Evolutionary conservation across 768 basidiomycete species (phyloP).

Genomic region (Boletus edulis): DNA sequence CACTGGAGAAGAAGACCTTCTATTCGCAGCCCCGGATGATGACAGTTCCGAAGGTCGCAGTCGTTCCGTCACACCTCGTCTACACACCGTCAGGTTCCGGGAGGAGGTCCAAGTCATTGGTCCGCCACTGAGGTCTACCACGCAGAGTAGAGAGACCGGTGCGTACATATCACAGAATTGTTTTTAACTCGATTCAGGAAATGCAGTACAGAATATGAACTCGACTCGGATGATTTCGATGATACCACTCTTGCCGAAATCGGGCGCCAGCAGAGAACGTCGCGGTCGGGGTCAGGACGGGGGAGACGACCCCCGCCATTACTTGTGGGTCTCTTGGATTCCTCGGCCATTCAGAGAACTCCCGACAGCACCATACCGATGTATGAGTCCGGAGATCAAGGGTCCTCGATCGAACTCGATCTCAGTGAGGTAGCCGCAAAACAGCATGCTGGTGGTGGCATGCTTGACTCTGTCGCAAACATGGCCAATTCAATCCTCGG

Average conservation of each 20-base stretch:
- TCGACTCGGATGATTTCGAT: constrained; percentile 81
- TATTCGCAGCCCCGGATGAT: constrained; percentile 57
- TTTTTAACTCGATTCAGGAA: constrained; percentile 7
- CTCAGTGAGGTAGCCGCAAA: constrained; percentile 72
- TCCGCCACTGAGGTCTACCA: constrained; percentile 68
- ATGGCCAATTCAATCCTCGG: constrained; percentile 98
- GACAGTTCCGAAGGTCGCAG: constrained; percentile 44
- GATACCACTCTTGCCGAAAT: constrained; percentile 39
- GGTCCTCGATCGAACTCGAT: constrained; percentile 36
- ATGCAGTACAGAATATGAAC: constrained; percentile 64
- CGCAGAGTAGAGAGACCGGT: constrained; percentile 80
- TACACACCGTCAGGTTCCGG: constrained; percentile 59
- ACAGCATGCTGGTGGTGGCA: constrained; percentile 63
- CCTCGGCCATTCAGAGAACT: constrained; percentile 54
- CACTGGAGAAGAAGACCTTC: constrained; percentile 30
- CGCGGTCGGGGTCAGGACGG: constrained; percentile 30
- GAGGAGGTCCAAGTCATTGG: constrained; percentile 69
- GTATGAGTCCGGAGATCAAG: constrained; percentile 34
- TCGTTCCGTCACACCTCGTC: constrained; percentile 33
- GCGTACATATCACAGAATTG: constrained; percentile 35
- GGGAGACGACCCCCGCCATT: constrained; percentile 67
- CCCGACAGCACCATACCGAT: constrained; percentile 55
- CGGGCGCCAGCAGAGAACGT: constrained; percentile 22
- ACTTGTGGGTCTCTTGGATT: constrained; percentile 75
- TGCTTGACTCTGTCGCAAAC: constrained; percentile 81